A percentile compares a stretch with the other conserved stretches of the same genome.
These are phyloP conservation scores for Rhododendron simsii DNA, from an alignment of 148 eudicot species.

Conservation along the genomic window DNA sequence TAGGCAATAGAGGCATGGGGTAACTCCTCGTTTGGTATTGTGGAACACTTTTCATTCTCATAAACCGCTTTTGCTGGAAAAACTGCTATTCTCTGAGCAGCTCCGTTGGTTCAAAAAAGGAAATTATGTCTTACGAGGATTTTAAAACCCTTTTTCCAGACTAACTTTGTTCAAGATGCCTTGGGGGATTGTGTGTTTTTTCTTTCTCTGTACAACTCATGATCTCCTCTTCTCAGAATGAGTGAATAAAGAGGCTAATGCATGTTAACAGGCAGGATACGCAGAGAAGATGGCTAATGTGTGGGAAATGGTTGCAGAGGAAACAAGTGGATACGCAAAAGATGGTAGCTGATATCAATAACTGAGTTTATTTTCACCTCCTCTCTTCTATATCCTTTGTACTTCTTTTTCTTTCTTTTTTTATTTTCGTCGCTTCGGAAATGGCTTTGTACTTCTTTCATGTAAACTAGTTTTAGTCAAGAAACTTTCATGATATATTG, in stretches of 20 bases:
- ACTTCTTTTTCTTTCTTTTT: neutral
- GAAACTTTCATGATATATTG: neutral
- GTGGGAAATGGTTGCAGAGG: conserved; percentile 89
- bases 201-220: neutral
- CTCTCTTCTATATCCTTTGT: neutral
- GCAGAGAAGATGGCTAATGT: conserved; percentile 89
- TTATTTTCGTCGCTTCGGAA: neutral
- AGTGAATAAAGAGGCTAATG: neutral
- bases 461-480: neutral
- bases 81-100: neutral
- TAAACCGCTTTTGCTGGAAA: neutral
- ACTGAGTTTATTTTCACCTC: neutral
- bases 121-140: neutral
- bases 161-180: neutral
- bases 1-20: neutral
- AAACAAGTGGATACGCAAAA: conserved; percentile 62
- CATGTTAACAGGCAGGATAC: conserved; percentile 75
- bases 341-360: conserved; percentile 20
- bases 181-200: neutral
- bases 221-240: conserved; percentile 6
- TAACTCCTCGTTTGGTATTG: neutral
- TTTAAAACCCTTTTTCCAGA: neutral
- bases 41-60: neutral
- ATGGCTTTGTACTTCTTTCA: conserved; percentile 5
- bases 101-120: neutral